Conservation (phyloP, 192 early-diverging fungal genomes). For the Coemansia sp. region DNA sequence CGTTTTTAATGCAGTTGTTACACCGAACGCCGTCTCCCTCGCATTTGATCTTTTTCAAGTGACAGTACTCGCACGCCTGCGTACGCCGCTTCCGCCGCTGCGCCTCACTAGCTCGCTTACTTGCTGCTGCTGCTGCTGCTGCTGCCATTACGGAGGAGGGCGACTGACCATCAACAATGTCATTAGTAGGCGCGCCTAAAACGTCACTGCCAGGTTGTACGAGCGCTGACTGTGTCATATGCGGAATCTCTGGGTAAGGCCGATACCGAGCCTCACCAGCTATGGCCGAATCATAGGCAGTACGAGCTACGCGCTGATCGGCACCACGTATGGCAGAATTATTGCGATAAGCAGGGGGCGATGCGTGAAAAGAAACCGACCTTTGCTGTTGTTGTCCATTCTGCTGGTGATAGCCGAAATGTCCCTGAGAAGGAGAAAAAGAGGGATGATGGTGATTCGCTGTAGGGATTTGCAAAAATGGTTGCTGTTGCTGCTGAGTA, state of each 20-base stretch:
- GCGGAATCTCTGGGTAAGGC: slow-evolving; percentile 44
- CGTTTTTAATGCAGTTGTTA: slow-evolving; percentile 51
- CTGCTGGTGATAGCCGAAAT: not conserved
- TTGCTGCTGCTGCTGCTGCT: not conserved
- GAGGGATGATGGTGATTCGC: not conserved
- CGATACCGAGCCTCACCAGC: slow-evolving; percentile 33
- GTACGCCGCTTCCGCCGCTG: slow-evolving; percentile 42
- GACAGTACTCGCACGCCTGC: slow-evolving; percentile 55
- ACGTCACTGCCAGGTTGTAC: slow-evolving; percentile 6
- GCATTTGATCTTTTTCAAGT: slow-evolving; percentile 53
- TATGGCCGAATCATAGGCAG: slow-evolving; percentile 4
- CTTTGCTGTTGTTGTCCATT: not conserved
- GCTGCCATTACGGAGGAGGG: too few relatives aligned
- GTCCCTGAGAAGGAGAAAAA: not conserved
- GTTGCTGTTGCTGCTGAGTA: too few relatives aligned
- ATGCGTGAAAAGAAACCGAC: not conserved
- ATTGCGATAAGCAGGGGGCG: not conserved
- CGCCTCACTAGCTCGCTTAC: slow-evolving; percentile 1
- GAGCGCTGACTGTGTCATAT: slow-evolving; percentile 2
- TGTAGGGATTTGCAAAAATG: not conserved
- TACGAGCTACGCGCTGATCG: slow-evolving; percentile 15
- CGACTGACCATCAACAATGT: not conserved
- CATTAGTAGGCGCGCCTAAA: not conserved
- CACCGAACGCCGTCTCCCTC: slow-evolving; percentile 46
- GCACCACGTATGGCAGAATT: not conserved